Evolutionary conservation across 305 asterid genomes (phyloP), one percentile per base, ranked within the genome.

Genomic region (Rubia balearica): DNA sequence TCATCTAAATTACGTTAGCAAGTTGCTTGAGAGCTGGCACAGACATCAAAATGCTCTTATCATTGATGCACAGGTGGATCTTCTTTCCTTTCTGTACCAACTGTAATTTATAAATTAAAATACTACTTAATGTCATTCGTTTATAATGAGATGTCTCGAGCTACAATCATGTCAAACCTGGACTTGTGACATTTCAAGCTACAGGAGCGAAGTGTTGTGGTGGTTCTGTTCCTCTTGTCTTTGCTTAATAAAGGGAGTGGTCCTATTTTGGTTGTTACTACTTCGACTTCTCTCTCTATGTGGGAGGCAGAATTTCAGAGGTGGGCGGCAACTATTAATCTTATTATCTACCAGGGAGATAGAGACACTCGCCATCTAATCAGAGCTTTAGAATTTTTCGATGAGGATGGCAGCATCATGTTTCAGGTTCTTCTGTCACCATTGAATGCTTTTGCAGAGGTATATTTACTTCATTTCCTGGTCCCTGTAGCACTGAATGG

Each of bases 261-360:
- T n/a, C 82, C 84, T 11, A 60, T 72, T 65, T 67, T 81, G 69
- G 64, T 80, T 36, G 49, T 77, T 65, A 69, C 80, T 57, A 75
- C 80, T 69, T 70, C 48, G 10, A 38, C 67, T 60, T 43, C 68
- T 74, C 61, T 80, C 65, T 43, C 75, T 17, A 36, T 65, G 45
- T 81, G 80, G 82, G 82, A 81, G 73, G 82, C 79, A n/a, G 84
- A 75, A 74, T 81, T 81, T 68, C 69, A 67, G 60, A 72, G 22
- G n/a, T 71, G 78, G 79, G 67, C 71, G 0, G 3, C 63, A 40
- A 30, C 42, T 70, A 22, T 63, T 45, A 71, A 76, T 66, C 61
- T 70, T 74, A 68, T 73, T 61, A 61, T 70, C 30, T 80, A 76
- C 73, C 69, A 74, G 62, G 79, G 83, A 53, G 68, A 60, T 56